A percentile compares a stretch with the other conserved stretches of the same genome.
These are phyloP conservation scores for Leccinum olivaceopallidum DNA, from an alignment of 768 basidiomycete genomes.

Conservation along the genomic window DNA sequence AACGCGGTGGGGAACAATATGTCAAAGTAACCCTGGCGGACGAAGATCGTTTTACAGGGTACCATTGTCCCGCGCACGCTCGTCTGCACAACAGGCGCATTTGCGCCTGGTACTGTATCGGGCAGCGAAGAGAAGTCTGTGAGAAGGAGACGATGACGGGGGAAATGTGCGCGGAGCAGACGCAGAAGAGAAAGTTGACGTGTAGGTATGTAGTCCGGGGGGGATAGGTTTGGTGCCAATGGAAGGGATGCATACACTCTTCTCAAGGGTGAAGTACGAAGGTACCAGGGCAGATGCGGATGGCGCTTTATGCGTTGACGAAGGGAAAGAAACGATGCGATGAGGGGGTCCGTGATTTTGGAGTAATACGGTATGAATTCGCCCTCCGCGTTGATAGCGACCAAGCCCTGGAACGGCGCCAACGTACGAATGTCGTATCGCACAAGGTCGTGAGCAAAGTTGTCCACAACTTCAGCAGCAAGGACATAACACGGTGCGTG, in stretches of 20 bases:
- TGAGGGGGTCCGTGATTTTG: conserved; percentile 81
- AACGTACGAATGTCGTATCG: conserved; percentile 83
- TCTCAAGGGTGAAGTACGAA: conserved; percentile 56
- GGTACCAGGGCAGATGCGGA: conserved; percentile 58
- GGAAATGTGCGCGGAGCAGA: conserved; percentile 80
- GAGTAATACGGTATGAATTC: conserved; percentile 86
- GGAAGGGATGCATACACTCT: conserved; percentile 71
- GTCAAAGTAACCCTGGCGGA: conserved; percentile 95
- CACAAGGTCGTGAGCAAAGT: conserved; percentile 94
- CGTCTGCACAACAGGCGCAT: conserved; percentile 95
- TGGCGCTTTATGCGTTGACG: conserved; percentile 59
- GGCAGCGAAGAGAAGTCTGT: conserved; percentile 91
- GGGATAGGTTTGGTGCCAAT: conserved; percentile 86
- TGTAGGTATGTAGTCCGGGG: conserved; percentile 91
- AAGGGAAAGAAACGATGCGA: conserved; percentile 72
- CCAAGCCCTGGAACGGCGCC: conserved; percentile 80
- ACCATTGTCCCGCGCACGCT: conserved; percentile 82
- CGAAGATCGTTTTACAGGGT: conserved; percentile 87
- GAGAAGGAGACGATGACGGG: conserved; percentile 89
- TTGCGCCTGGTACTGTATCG: conserved; percentile 65
- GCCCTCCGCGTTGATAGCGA: conserved; percentile 75
- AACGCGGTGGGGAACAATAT: conserved; percentile 99
- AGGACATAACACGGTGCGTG: conserved; percentile 89
- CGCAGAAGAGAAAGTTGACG: conserved; percentile 83
- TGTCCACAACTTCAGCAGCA: conserved; percentile 97